Evolutionary conservation across 106 monocot genomes (phyloP).

Genomic region (Xerophyta viscosa): DNA sequence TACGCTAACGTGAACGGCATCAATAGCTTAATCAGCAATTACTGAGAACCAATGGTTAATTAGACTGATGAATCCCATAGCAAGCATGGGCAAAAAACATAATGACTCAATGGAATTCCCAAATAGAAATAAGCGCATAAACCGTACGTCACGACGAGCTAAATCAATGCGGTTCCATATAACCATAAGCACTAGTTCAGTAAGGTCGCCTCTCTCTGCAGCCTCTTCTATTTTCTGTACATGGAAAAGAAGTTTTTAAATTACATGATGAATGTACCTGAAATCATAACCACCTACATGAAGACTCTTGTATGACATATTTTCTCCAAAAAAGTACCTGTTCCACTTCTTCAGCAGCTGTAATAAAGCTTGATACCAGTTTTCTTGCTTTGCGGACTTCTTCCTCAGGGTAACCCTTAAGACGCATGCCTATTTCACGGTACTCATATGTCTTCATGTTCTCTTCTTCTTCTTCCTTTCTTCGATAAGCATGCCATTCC

Average conservation of each 20-base stretch:
- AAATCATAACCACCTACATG: neutral
- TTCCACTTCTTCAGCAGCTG: constrained; percentile 87
- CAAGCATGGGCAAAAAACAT: no score
- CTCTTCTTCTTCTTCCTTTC: constrained; percentile 76
- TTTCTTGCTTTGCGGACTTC: constrained; percentile 77
- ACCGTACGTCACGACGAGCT: constrained; percentile 76
- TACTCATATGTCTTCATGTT: constrained; percentile 61
- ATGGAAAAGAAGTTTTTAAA: neutral
- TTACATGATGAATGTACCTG: neutral
- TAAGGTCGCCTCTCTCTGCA: constrained; percentile 87
- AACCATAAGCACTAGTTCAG: constrained; percentile 84
- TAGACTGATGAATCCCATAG: no score
- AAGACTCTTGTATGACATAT: no score
- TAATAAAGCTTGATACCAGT: constrained; percentile 83
- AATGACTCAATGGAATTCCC: neutral
- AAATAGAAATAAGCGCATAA: neutral
- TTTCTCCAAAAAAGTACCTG: constrained; percentile 28
- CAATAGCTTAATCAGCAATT: no score
- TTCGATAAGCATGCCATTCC: constrained; percentile 80
- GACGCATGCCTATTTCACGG: constrained; percentile 78
- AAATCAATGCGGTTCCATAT: constrained; percentile 93
- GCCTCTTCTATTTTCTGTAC: constrained; percentile 90
- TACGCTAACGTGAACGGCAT: no score
- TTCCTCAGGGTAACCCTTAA: constrained; percentile 88
- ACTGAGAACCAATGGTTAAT: no score